Base-by-base conservation (phyloP, 768 basidiomycete species). In the Baorangia bicolor region DNA sequence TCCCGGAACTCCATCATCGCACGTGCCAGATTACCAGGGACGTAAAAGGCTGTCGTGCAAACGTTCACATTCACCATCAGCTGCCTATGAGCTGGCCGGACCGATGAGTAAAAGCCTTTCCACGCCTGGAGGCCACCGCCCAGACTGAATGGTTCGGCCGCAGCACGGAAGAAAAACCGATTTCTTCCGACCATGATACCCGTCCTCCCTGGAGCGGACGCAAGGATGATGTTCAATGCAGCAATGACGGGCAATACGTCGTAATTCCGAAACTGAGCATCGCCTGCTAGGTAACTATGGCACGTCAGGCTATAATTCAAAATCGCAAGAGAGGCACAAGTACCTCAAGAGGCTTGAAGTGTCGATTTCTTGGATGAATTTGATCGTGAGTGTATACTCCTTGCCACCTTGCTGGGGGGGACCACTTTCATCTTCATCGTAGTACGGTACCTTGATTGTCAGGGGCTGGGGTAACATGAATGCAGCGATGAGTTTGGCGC, bases 41-140 rank as follows among this genome's bases (percentile, higher is more conserved):
- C 66, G 58, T 78, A 76, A 59, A 80, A 82, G 13, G 78, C 78
- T 5, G 78, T 76, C 30, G 78, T 81, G 59, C 73, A 88, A 70
- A 73, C 77, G 53, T 71, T 84, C 65, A 71, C 87, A 71, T 74
- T 81, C 55, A 75, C 82, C 81, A 69, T 87, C 71, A 79, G 65
- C 55, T 67, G 78, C 71, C 71, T 78, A 61, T 70, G 69, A 41
- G 70, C 68, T 13, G 73, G 76, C 21, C 74, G 73, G 40, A 77
- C 67, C 28, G 74, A 78, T 4, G 72, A 70, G 56, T 75, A 73
- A 63, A 69, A 84, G 49, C 69, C 83, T 75, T 71, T 88, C 85
- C 70, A 90, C 58, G 68, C 85, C 63, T 77, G 79, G 54, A 77
- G 83, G 20, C 86, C 87, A 25, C 77, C 79, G 13, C 79, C 77